These are phyloP conservation scores for Xerocomellus intermedius DNA, from an alignment of 768 basidiomycete species.

Conservation along the genomic window DNA sequence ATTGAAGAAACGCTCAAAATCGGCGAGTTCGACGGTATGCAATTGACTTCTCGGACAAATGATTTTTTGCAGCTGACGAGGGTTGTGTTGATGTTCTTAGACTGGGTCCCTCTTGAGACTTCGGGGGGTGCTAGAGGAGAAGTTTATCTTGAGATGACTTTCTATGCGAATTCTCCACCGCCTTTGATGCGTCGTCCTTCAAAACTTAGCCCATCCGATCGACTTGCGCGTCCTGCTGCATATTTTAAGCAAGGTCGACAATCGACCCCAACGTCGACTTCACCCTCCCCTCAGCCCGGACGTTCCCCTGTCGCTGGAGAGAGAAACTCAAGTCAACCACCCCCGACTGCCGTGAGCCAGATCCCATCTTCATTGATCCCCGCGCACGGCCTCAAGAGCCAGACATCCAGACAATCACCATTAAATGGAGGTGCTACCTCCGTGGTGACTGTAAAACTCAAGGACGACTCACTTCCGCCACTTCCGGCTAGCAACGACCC, in stretches of 20 bases:
- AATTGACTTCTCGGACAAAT: neutral
- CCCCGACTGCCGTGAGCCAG: neutral
- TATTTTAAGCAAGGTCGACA: slow-evolving; percentile 23
- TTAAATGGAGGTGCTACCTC: slow-evolving; percentile 7
- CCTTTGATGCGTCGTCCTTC: slow-evolving; percentile 51
- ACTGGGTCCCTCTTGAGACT: slow-evolving; percentile 63
- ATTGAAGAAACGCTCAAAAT: slow-evolving; percentile 76
- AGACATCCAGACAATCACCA: slow-evolving; percentile 7
- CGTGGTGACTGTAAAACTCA: slow-evolving; percentile 10
- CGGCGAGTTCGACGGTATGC: slow-evolving; percentile 90
- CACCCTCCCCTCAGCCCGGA: slow-evolving; percentile 15
- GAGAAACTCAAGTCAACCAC: slow-evolving; percentile 8
- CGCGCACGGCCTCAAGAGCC: slow-evolving; percentile 10
- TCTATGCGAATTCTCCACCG: slow-evolving; percentile 70
- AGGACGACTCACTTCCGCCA: slow-evolving; percentile 40
- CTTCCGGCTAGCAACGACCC: slow-evolving; percentile 31
- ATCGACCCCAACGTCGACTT: slow-evolving; percentile 11
- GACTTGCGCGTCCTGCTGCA: slow-evolving; percentile 44
- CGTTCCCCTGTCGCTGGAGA: slow-evolving; percentile 9
- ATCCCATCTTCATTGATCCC: slow-evolving; percentile 27
- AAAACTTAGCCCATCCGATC: slow-evolving; percentile 50
- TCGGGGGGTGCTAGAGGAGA: slow-evolving; percentile 76
- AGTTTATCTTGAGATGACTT: slow-evolving; percentile 91
- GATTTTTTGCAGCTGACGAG: slow-evolving; percentile 3
- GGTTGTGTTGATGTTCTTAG: slow-evolving; percentile 36